Conservation (phyloP, 345 rosid genomes). For the Eucalyptus fibrosa region DNA sequence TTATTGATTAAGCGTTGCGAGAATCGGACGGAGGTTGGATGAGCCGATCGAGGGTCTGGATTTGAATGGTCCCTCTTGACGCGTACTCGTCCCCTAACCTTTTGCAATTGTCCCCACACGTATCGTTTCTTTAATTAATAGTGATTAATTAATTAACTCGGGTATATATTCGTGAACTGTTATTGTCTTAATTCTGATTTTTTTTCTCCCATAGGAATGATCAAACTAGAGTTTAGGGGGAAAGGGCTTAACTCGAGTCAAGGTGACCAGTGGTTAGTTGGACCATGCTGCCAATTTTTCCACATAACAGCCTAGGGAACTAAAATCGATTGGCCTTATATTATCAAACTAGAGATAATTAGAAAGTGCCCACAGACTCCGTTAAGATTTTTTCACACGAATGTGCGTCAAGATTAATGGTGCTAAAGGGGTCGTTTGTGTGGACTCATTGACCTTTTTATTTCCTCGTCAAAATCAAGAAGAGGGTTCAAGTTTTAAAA, state of each 20-base stretch:
- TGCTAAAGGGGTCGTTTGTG: background rate
- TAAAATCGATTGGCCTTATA: background rate
- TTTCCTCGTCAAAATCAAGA: background rate
- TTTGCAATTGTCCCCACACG: background rate
- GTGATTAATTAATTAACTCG: background rate
- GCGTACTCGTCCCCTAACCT: background rate
- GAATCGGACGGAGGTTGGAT: background rate
- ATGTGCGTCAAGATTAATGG: background rate
- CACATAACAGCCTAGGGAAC: background rate
- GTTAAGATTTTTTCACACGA: background rate
- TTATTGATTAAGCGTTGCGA: background rate
- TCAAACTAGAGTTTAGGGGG: background rate
- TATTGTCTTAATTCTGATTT: background rate
- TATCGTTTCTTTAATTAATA: background rate
- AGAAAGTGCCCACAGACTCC: background rate
- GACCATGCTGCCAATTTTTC: background rate
- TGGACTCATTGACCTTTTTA: background rate
- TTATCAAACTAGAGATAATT: background rate
- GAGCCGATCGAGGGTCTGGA: background rate
- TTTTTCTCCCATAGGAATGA: background rate
- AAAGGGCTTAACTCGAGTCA: background rate
- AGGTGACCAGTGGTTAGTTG: background rate
- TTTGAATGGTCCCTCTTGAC: background rate
- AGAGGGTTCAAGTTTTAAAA: background rate
- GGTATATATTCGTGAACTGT: background rate